Evolutionary conservation across 257 asterid species (phyloP), one percentile per base, ranked within the genome.

Genomic region (Linaria vulgaris): DNA sequence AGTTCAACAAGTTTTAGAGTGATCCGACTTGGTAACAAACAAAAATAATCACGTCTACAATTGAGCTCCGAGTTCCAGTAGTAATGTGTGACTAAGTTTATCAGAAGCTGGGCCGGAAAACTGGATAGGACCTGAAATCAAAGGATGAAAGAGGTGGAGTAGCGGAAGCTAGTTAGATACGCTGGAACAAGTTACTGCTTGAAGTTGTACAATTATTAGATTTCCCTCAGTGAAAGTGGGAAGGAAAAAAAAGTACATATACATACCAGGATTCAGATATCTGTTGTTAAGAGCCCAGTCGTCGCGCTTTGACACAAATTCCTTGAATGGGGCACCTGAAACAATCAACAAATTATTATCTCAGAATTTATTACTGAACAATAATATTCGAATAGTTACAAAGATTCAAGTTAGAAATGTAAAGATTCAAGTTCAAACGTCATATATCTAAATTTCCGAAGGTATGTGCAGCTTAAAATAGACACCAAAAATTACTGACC

Each of bases 231-330:
- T 37, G 22, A 31, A 37, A 60, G 17, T 17, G 21, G 52, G 6
- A 47, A 7, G 20, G 38, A 30, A n/a, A 13, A 69, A 9, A 37
- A n/a, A n/a, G n/a, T n/a, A n/a, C n/a, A n/a, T n/a, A n/a, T 75
- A 51, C 9, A 48, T 50, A 88, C 98, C 98, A 38, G 98, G 95
- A 75, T 77, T 84, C 34, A 91, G 11, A 61, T 91, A 91, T 71
- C 92, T 72, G 83, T 91, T 91, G 39, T 88, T 88, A 60, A 86
- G 67, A 72, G 98, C 95, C 96, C 98, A 91, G 34, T 91, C 96
- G 38, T 85, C 98, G 46, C 96, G 64, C 69, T 64, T 21, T 15
- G 98, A 84, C 56, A 79, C 85, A 78, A 86, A 91, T 71, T 88
- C 83, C 84, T 80, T 85, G 74, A 91, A 91, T 58, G 98, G 98